Percentiles rank a stretch among this genome's conserved stretches.
These are phyloP conservation scores for Aspergillus fumigatiaffinis DNA, from an alignment of 2,329 filamentous ascomycete species.

Conservation along the genomic window DNA sequence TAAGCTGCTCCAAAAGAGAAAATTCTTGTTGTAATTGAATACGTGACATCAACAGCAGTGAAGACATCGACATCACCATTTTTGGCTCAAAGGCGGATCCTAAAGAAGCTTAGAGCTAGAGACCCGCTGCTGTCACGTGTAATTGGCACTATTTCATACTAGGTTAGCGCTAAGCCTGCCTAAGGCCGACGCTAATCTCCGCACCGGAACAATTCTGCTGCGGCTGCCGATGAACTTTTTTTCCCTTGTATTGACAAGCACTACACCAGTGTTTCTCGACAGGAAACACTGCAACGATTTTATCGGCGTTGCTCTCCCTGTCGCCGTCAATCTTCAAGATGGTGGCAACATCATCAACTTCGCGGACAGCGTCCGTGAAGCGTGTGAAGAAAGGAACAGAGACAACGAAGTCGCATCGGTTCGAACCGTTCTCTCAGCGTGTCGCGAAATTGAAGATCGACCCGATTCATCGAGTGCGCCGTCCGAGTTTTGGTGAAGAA, in stretches of 20 bases:
- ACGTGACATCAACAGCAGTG: background rate
- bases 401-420: conserved; percentile 79
- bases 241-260: conserved; percentile 16
- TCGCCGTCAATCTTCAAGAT: conserved; percentile 28
- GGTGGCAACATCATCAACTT: conserved; percentile 57
- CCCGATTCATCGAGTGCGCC: conserved; percentile 82
- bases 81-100: conserved; percentile 13
- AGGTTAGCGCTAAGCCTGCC: conserved; percentile 4
- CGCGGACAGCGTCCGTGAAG: conserved; percentile 66
- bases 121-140: conserved; percentile 22
- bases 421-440: conserved; percentile 86
- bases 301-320: conserved; percentile 24
- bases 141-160: background rate
- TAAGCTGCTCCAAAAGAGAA: background rate
- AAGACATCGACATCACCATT: conserved; percentile 6
- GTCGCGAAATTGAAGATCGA: conserved; percentile 91
- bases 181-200: conserved; percentile 20
- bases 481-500: conserved; percentile 74
- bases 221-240: conserved; percentile 37
- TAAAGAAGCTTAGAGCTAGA: conserved; percentile 30
- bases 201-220: conserved; percentile 28
- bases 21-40: background rate
- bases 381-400: conserved; percentile 63
- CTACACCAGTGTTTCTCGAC: conserved; percentile 11
- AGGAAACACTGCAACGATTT: conserved; percentile 7